Conservation (phyloP, 371 early-diverging fungal species). For the Zancudomyces culisetae region DNA sequence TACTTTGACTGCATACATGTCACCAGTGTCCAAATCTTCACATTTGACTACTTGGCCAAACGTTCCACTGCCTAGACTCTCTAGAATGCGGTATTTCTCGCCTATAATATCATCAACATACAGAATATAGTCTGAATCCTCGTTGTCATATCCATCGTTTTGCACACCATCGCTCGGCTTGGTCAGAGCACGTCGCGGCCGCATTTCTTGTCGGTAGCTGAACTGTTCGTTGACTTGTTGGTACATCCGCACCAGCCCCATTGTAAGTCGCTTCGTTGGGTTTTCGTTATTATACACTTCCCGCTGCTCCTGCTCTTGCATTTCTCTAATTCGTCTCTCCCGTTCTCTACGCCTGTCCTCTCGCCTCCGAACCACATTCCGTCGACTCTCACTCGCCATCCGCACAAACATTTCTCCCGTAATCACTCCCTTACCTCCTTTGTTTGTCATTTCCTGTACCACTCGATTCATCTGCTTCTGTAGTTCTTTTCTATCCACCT, state of each 20-base stretch:
- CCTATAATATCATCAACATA: slow-evolving; percentile 84
- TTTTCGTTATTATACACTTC: background rate
- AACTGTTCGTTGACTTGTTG: slow-evolving; percentile 49
- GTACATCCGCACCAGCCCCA: slow-evolving; percentile 46
- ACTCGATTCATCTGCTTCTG: background rate
- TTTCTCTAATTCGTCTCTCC: background rate
- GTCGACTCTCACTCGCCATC: background rate
- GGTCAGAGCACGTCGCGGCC: slow-evolving; percentile 80
- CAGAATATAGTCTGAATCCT: slow-evolving; percentile 80
- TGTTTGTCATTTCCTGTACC: background rate
- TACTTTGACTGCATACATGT: slow-evolving; percentile 87
- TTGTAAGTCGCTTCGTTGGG: slow-evolving; percentile 29
- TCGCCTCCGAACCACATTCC: background rate
- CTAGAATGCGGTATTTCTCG: slow-evolving; percentile 73
- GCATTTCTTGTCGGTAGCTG: slow-evolving; percentile 40
- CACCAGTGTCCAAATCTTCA: slow-evolving; percentile 55
- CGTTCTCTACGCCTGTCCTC: background rate
- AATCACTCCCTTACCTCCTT: background rate
- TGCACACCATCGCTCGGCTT: slow-evolving; percentile 70
- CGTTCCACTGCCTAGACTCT: slow-evolving; percentile 89
- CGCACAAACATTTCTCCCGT: background rate
- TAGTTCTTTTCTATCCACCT: background rate
- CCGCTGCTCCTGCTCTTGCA: background rate
- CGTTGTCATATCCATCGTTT: slow-evolving; percentile 87
- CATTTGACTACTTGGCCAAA: slow-evolving; percentile 98